phyloP scores from a whole-genome alignment of 179 eudicot species.

The Silene vulgaris region DNA sequence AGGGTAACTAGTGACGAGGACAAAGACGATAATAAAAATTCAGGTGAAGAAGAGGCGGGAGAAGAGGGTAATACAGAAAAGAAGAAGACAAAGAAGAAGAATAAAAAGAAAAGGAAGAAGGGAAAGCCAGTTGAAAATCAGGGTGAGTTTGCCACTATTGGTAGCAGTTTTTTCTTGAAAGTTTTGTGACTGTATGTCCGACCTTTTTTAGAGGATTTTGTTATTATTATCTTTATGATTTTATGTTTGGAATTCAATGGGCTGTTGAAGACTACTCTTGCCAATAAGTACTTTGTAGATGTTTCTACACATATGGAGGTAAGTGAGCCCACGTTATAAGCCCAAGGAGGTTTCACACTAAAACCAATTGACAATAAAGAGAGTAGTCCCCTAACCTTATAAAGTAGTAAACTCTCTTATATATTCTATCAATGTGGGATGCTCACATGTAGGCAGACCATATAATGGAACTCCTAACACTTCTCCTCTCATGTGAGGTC shows the following conservation, averaged over 20 bases:
- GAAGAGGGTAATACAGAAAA: constrained; percentile 28
- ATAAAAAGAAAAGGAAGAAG: constrained; percentile 25
- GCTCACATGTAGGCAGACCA: no score
- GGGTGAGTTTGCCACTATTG: constrained; percentile 31
- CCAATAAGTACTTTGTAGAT: neutral
- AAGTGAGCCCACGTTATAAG: no score
- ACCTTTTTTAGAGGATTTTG: neutral
- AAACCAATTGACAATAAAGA: no score
- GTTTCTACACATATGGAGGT: no score
- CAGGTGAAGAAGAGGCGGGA: constrained; percentile 26
- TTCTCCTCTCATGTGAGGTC: no score
- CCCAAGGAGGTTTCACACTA: no score
- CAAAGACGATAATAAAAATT: constrained; percentile 27
- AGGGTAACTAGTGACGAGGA: constrained; percentile 25
- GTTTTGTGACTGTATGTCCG: neutral
- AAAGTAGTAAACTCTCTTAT: no score
- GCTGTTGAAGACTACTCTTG: neutral
- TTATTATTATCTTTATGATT: neutral
- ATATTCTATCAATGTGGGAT: no score
- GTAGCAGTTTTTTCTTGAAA: constrained; percentile 4
- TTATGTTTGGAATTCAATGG: neutral
- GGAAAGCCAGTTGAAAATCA: constrained; percentile 24
- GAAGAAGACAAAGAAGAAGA: constrained; percentile 31
- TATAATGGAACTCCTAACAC: no score
- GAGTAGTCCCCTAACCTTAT: no score